phyloP scores from a whole-genome alignment of 495 filamentous ascomycete species.

The Penicillium tannophilum region DNA sequence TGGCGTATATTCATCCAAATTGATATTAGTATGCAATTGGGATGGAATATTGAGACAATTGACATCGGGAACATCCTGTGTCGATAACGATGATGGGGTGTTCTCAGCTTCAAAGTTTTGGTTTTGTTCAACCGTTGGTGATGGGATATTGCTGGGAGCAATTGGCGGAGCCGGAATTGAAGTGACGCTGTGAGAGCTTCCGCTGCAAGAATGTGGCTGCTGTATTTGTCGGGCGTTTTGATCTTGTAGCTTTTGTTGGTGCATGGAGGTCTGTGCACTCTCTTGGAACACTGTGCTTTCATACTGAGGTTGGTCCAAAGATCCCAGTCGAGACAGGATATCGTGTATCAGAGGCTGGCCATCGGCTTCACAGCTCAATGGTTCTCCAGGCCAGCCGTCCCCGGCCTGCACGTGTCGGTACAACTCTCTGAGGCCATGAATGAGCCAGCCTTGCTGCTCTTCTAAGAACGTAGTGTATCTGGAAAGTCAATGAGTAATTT shows the following conservation, averaged over 20 bases:
- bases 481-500: not conserved
- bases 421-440: conserved; percentile 5
- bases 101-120: not conserved
- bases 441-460: conserved; percentile 7
- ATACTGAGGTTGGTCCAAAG: not conserved
- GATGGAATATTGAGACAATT: not conserved
- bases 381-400: conserved; percentile 6
- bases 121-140: not conserved
- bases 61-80: not conserved
- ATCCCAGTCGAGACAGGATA: not conserved
- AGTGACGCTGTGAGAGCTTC: not conserved
- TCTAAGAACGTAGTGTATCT: conserved; percentile 3
- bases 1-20: not conserved
- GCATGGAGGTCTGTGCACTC: not conserved
- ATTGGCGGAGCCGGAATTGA: not conserved
- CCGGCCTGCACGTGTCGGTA: conserved; percentile 1
- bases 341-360: conserved; percentile 3
- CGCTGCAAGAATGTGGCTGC: not conserved
- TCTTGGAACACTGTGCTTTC: not conserved
- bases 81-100: not conserved
- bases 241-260: not conserved
- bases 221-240: not conserved
- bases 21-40: not conserved
- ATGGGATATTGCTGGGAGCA: not conserved
- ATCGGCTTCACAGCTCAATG: not conserved